Evolutionary conservation across 495 filamentous ascomycete genomes (phyloP).

Genomic region (Penicillium parvum): DNA sequence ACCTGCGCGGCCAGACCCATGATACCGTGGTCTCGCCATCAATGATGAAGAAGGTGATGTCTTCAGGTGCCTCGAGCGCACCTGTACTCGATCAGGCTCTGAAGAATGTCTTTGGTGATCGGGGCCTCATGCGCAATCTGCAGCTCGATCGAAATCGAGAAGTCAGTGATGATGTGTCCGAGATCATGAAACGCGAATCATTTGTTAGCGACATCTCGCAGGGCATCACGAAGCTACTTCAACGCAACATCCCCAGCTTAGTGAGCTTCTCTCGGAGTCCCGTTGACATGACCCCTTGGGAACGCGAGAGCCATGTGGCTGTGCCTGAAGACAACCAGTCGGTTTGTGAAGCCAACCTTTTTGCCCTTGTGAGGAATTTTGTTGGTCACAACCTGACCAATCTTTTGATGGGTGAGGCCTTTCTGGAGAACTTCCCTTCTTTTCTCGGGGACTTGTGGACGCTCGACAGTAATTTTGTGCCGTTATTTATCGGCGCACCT

Average conservation of each 20-base stretch:
- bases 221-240: constrained; percentile 33
- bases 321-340: constrained; percentile 29
- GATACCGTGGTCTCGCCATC: constrained; percentile 49
- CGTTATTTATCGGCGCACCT: constrained; percentile 48
- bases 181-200: constrained; percentile 41
- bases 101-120: constrained; percentile 49
- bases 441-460: constrained; percentile 51
- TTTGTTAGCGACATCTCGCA: constrained; percentile 37
- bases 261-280: constrained; percentile 55
- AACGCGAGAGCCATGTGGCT: constrained; percentile 43
- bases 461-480: constrained; percentile 51
- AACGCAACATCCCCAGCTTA: constrained; percentile 42
- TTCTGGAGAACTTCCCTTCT: constrained; percentile 52
- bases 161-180: constrained; percentile 31
- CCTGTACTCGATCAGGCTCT: constrained; percentile 38
- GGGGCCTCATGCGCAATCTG: constrained; percentile 27
- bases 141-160: constrained; percentile 30
- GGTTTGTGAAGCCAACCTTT: constrained; percentile 48
- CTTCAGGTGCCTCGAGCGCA: constrained; percentile 30
- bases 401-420: constrained; percentile 50
- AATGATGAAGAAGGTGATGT: constrained; percentile 43
- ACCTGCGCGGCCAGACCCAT: constrained; percentile 45
- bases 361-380: constrained; percentile 52
- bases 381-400: constrained; percentile 47
- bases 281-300: constrained; percentile 60